These are phyloP conservation scores for Neurospora sublineolata DNA, from an alignment of 495 filamentous ascomycete genomes.

Conservation along the genomic window DNA sequence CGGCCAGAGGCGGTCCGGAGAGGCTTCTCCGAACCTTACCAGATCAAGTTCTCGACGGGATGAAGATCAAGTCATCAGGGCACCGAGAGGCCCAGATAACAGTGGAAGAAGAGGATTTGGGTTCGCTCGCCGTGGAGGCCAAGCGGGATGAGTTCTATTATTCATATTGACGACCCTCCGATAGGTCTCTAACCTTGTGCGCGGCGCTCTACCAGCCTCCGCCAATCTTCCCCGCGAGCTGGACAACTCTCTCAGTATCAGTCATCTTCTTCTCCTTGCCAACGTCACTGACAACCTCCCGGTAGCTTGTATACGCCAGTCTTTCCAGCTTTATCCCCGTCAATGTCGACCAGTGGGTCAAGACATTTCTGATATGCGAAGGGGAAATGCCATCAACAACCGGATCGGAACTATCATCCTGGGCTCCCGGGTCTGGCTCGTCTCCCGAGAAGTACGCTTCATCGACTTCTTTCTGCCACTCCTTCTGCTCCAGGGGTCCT, in stretches of 20 bases:
- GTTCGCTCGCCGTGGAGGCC: slow-evolving; percentile 28
- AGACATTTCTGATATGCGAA: slow-evolving; percentile 42
- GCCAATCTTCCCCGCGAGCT: slow-evolving; percentile 83
- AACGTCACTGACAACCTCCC: slow-evolving; percentile 88
- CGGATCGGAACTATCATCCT: slow-evolving; percentile 17
- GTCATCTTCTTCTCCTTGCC: slow-evolving; percentile 54
- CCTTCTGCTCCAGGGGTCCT: slow-evolving; percentile 63
- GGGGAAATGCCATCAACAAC: slow-evolving; percentile 47
- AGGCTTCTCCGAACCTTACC: slow-evolving; percentile 31
- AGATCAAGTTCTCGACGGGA: slow-evolving; percentile 35
- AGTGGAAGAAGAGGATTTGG: slow-evolving; percentile 67
- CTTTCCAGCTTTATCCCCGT: slow-evolving; percentile 60
- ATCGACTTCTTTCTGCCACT: slow-evolving; percentile 78
- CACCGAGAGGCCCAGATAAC: slow-evolving; percentile 63
- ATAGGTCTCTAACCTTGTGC: slow-evolving; percentile 6
- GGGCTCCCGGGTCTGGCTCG: slow-evolving; percentile 33
- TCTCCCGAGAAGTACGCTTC: slow-evolving; percentile 87
- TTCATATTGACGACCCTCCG: not conserved
- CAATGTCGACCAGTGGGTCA: slow-evolving; percentile 60
- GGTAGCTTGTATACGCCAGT: slow-evolving; percentile 73
- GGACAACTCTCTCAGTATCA: slow-evolving; percentile 73
- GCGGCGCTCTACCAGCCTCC: slow-evolving; percentile 66
- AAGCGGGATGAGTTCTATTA: slow-evolving; percentile 21
- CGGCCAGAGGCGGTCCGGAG: slow-evolving; percentile 41
- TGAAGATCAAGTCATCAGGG: slow-evolving; percentile 45